Base-by-base conservation (phyloP, 805 yeast genomes). In the Kazachstania kunashirensis region DNA sequence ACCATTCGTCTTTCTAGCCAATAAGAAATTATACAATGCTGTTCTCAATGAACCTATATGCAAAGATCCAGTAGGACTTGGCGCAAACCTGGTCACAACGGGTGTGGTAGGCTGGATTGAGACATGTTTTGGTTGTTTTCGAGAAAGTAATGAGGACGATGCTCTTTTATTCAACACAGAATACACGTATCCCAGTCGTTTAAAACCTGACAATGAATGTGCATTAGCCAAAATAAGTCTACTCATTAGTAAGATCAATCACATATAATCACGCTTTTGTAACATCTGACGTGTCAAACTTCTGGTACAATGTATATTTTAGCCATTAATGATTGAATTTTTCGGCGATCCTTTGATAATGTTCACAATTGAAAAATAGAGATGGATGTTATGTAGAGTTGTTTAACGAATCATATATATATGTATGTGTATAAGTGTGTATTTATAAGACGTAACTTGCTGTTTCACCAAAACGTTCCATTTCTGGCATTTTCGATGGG, bases 41-140 rank as follows among this genome's bases (percentile, higher is more conserved):
- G 99, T 92, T 55, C 99, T 65, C 31, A 92, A 55, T 0, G 96
- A 88, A 0, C 99, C 99, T 41, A 92, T 56, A 55, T 92, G 99
- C n/a, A 92, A 66, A 43, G 74, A 74, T 0, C 99, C 99, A 0
- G 99, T 92, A 1, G 99, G 99, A 2, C 96, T 86, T 0, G 99
- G 98, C 0, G 99, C 99, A 60, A 92, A 92, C 45, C 99, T 63
- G 1, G 97, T 84, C 45, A 96, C 61, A 0, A 77, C 94, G 0
- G 92, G 85, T 0, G 41, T 24, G 1, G 39, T 45, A 1, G 77
- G 75, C 31, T 68, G 71, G 8, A 65, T 31, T 14, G 30, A 25
- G 12, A 28, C 24, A 26, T 31, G 37, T 12, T 26, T 32, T 13
- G 28, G 6, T 7, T 18, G 23, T 13, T 37, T 31, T 6, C 13